Conservation (phyloP, 306 rosid genomes). For the Erythrophleum fordii region DNA sequence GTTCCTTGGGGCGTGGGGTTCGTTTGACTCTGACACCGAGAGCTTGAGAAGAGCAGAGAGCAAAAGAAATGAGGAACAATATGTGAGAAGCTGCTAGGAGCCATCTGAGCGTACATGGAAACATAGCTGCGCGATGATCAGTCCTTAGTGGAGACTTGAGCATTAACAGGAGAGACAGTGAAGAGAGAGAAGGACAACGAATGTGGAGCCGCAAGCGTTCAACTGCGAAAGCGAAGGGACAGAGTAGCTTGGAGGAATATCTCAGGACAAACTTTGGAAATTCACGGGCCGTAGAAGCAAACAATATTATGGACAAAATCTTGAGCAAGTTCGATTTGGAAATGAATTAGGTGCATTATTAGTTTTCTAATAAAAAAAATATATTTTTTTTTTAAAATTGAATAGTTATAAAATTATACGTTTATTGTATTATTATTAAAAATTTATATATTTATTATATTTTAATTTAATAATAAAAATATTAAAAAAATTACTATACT, state of each 20-base stretch:
- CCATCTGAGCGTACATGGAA: conserved; percentile 10
- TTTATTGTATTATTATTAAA: too few species aligned
- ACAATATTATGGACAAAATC: too few species aligned
- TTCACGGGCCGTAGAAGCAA: too few species aligned
- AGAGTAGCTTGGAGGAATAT: too few species aligned
- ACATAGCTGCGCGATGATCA: conserved; percentile 13
- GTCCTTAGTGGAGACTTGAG: background rate
- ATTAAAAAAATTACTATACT: too few species aligned
- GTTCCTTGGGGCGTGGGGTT: conserved; percentile 23
- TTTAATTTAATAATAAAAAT: too few species aligned
- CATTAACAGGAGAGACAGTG: background rate
- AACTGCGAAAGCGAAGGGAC: background rate
- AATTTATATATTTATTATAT: background rate
- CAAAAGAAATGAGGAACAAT: conserved; percentile 30
- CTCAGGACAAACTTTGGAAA: background rate
- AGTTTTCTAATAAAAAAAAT: too few species aligned
- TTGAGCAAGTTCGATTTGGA: too few species aligned
- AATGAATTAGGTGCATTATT: too few species aligned
- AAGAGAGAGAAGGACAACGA: background rate
- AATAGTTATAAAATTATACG: too few species aligned
- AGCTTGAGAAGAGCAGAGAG: conserved; percentile 36
- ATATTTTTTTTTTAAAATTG: too few species aligned
- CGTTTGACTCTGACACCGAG: background rate
- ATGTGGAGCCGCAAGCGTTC: background rate
- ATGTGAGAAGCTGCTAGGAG: background rate